Evolutionary conservation across 257 asterid species (phyloP), one percentile per base, ranked within the genome.

Genomic region (Lycium ferocissimum): DNA sequence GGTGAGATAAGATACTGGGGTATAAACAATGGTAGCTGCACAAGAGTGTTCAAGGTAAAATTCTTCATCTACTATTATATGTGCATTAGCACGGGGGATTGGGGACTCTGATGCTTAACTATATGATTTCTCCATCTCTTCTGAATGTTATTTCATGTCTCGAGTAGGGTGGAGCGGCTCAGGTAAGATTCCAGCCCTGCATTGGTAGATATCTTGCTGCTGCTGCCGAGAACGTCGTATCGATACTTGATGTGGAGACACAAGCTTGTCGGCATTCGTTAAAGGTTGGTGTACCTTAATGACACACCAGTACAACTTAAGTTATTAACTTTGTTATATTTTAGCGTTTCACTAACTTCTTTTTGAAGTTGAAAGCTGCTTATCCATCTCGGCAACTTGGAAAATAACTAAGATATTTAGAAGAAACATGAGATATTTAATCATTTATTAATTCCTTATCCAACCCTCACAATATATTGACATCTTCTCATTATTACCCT

Each of bases 1-100:
- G 98, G 98, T 82, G 99, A 97, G 86, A 93, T 97, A 80, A 87
- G 99, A 90, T 95, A 92, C 83, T 97, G 99, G 99, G 93, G 97
- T 80, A 93, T 97, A 17, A 90, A 83, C 45, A 90, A 91, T 69
- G 98, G 98, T 66, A 92, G 91, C 90, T 95, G 95, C 49, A 53
- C 94, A 10, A 65, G 94, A 85, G 97, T 92, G 78, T 93, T 91
- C 91, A 95, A 94, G 98, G 99, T 97, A 80, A 76, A 49, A 53
- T 78, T 78, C 47, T 33, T 78, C 65, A 15, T 78, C 47, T 53
- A 26, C 65, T 51, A 53, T 78, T 53, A 14, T 15, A 51, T 78
- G 65, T 53, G 59, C 15, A 53, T 14, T 26, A 54, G 65, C 40
- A 47, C 20, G 7, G 61, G 81, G 51, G 47, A 53, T 38, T 18